Percentiles rank a stretch among this genome's conserved stretches.
These are phyloP conservation scores for Haplosporangium sp. DNA, from an alignment of 371 early-diverging fungal genomes.

Conservation along the genomic window DNA sequence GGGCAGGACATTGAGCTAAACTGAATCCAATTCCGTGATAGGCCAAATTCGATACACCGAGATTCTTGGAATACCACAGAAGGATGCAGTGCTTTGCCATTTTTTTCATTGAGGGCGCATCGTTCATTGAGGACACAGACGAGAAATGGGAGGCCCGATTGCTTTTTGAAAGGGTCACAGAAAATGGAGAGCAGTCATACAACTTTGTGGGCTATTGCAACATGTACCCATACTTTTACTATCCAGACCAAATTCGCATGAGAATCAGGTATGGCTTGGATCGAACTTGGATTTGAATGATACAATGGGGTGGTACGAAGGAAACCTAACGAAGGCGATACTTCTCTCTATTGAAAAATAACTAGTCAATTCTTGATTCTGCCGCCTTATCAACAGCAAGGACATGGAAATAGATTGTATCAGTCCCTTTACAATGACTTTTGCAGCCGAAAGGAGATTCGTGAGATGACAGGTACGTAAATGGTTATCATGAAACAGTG, in stretches of 20 bases:
- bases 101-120: constrained; percentile 92
- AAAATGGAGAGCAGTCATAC: constrained; percentile 61
- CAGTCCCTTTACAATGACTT: constrained; percentile 70
- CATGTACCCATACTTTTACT: constrained; percentile 84
- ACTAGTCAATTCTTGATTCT: constrained; percentile 89
- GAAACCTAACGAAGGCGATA: background rate
- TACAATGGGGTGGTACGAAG: background rate
- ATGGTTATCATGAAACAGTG: background rate
- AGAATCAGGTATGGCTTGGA: constrained; percentile 74
- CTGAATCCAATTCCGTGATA: constrained; percentile 13
- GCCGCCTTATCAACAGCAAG: constrained; percentile 86
- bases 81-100: constrained; percentile 83
- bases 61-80: constrained; percentile 80
- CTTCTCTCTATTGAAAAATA: constrained; percentile 1
- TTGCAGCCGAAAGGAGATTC: constrained; percentile 62
- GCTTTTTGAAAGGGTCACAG: constrained; percentile 58
- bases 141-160: constrained; percentile 84
- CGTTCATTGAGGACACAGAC: constrained; percentile 86
- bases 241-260: constrained; percentile 81
- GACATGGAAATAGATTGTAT: constrained; percentile 88
- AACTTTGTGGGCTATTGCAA: constrained; percentile 84
- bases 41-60: constrained; percentile 68
- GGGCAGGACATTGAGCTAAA: background rate
- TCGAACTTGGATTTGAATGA: background rate
- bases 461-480: constrained; percentile 68